Base-by-base conservation (phyloP, 2,329 filamentous ascomycete genomes). In the Paraphoma chrysanthemicola region DNA sequence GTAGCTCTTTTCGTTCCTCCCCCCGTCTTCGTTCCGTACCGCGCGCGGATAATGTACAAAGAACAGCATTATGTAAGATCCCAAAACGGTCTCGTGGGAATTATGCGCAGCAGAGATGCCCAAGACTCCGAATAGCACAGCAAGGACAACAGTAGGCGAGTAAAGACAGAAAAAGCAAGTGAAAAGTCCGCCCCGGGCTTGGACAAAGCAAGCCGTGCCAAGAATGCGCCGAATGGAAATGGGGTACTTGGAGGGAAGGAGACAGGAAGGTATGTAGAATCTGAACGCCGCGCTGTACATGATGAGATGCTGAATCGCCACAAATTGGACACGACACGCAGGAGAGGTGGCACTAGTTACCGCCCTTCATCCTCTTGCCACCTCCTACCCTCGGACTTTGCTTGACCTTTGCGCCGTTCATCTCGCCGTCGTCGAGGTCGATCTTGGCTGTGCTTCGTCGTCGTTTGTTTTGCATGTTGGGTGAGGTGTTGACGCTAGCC, bases 401-500 rank as follows among this genome's bases (percentile, higher is more conserved):
- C 67, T 87, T 87, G 48, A 85, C 78, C 56, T 85, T 82, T 12
- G 61, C 71, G n/a, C 72, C 75, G 51, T 76, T 76, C 43, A 72
- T 69, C 14, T 72, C 76, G 8, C 73, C 78, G 44, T 85, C 85
- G 45, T 87, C 85, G 39, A 76, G 79, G 64, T 88, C 86, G 51
- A 82, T 75, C 71, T 88, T 88, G 54, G 87, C 84, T 12, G 82
- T 82, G 72, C 86, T 88, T 57, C 86, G 79, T 57, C 86, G 82
- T 56, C 84, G 79, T 74, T 89, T 89, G 66, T 82, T 82, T 64
- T 78, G 82, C 43, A 86, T 81, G 63, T 85, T 87, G 2, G 86
- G 86, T 62, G 86, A 88, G 5, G 86, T 87, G 62, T 86, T 88
- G 31, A 85, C 84, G 65, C 85, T 87, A 8, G 82, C 79, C 3